Base-by-base conservation (phyloP, 1,284 basidiomycete genomes). In the Papiliotrema flavescens region DNA sequence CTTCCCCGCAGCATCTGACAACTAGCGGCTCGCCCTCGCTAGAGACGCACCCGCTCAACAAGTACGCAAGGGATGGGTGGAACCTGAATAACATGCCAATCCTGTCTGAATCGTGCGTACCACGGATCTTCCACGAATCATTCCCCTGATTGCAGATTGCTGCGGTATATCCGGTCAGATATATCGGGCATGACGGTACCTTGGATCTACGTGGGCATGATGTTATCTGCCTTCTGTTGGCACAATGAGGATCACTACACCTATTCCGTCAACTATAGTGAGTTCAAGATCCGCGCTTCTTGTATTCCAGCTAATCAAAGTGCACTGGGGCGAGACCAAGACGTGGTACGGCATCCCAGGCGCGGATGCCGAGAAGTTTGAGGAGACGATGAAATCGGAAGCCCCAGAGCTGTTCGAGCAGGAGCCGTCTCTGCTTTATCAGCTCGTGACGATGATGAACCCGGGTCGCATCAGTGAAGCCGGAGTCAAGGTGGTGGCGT, bases 161-260 rank as follows among this genome's bases (percentile, higher is more conserved):
- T 79, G 22, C 78, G 81, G 20, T 98, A 89, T 77, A 97, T 99
- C 80, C 96, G 97, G 78, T 94, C 91, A 5, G 95, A 98, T 75
- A 97, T 99, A 55, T 98, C 93, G 52, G 96, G 96, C 19, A 98
- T 98, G 96, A 99, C 96, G 0, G 92, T 98, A 3, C 96, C 96
- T 7, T 99, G 96, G 96, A 96, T 94, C 52, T 98, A 99, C 75
- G 92, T 98, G 55, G 96, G 96, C 48, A 98, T 99, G 95, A 83
- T 94, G 44, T 98, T 98, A 76, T 97, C 94, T 11, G 95, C 96
- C 1, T 99, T 99, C 77, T 98, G 95, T 76, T 99, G 96, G 96
- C 96, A 99, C 78, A 98, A 98, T 73, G 96, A 99, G 85, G 96
- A 98, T 78, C 96, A 98, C 78, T 96, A 95, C 76, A 98, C 94